Evolutionary conservation across 768 basidiomycete genomes (phyloP), one percentile per base, ranked within the genome.

Genomic region (Trametes punicea): DNA sequence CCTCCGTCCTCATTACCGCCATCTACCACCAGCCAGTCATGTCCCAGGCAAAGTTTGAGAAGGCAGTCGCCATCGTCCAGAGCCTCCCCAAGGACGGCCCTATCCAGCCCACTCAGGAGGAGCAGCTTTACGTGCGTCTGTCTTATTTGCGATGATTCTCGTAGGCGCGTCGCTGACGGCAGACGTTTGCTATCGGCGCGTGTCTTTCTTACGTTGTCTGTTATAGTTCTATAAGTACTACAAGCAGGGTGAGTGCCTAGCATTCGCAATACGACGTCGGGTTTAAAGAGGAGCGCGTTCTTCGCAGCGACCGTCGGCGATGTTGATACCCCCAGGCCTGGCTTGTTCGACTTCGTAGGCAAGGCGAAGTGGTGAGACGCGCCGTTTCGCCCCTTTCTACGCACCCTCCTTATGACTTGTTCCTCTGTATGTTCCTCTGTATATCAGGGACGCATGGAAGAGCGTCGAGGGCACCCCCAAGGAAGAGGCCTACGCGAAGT

Each of bases 381-480:
- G 18, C 34, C 26, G 30, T 11, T n/a, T n/a, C n/a, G n/a, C n/a
- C n/a, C n/a, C 39, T 16, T 33, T 48, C 53, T 30, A 23, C 27
- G 1, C 26, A 46, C 27, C 9, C 29, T 27, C 36, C 6, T 9
- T 9, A 16, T 25, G 46, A n/a, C n/a, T n/a, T n/a, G n/a, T n/a
- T n/a, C n/a, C n/a, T n/a, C n/a, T n/a, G n/a, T n/a, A n/a, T n/a
- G n/a, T n/a, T n/a, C n/a, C n/a, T n/a, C n/a, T n/a, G n/a, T n/a
- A n/a, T n/a, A n/a, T 18, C 64, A 94, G 93, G 93, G 83, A 90
- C 65, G 96, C 95, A 20, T 97, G 93, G 92, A 79, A 84, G 10
- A 67, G 61, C 2, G 77, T 87, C 59, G 79, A 94, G 73, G 94
- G 90, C 36, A 79, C 70, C 30, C 76, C 82, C 41, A 78, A 83